Conservation (phyloP, 2,329 filamentous ascomycete species). For the Zasmidium angulare region DNA sequence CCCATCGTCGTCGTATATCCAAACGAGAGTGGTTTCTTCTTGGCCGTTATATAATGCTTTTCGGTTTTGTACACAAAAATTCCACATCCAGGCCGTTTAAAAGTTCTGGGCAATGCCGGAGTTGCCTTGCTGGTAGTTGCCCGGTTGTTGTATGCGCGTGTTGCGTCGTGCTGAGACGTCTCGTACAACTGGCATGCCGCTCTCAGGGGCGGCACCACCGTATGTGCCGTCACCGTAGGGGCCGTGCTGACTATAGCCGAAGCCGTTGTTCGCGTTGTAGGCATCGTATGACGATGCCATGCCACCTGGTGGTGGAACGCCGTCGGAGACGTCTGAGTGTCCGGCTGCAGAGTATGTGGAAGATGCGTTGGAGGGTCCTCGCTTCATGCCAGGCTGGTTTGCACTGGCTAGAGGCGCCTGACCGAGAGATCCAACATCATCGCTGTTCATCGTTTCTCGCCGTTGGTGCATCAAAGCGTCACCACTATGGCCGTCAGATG, state of each 20-base stretch:
- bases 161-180: slow-evolving; percentile 91
- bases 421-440: slow-evolving; percentile 74
- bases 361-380: slow-evolving; percentile 91
- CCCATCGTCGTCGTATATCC: neutral
- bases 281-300: slow-evolving; percentile 34
- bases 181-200: slow-evolving; percentile 77
- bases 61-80: neutral
- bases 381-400: slow-evolving; percentile 61
- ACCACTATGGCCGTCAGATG: slow-evolving; percentile 52
- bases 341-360: slow-evolving; percentile 87
- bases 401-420: slow-evolving; percentile 63
- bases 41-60: neutral
- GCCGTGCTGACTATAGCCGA: slow-evolving; percentile 56
- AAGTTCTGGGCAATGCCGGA: slow-evolving; percentile 98
- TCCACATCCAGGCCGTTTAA: slow-evolving; percentile 40
- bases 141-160: slow-evolving; percentile 88
- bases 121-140: slow-evolving; percentile 82
- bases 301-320: slow-evolving; percentile 19
- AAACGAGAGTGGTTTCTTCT: neutral
- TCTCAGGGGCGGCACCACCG: slow-evolving; percentile 54
- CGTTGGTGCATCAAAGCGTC: slow-evolving; percentile 60
- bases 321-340: slow-evolving; percentile 65
- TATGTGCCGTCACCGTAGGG: slow-evolving; percentile 58
- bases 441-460: slow-evolving; percentile 61
- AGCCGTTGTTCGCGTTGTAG: slow-evolving; percentile 37